A percentile compares a stretch with the other conserved stretches of the same genome.
Evolutionary conservation across 2,329 filamentous ascomycete species (phyloP).

Genomic region (Fusarium cyanostomum): DNA sequence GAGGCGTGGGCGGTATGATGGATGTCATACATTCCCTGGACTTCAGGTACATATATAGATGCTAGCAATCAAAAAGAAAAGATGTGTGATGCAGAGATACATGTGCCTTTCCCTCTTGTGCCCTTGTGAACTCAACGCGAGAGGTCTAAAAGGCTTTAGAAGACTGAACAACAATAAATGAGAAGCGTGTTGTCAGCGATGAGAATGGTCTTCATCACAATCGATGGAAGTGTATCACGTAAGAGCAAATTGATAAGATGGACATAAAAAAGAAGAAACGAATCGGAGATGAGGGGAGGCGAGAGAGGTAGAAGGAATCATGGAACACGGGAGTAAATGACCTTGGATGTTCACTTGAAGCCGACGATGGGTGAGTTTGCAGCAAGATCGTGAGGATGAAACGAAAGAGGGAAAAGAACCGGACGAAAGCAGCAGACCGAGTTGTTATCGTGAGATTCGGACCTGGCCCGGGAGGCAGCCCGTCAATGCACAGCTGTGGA

Average conservation of each 20-base stretch:
- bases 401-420: constrained; percentile 1
- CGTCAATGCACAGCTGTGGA: constrained; percentile 3
- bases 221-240: too few species aligned
- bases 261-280: not conserved
- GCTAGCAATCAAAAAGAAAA: constrained; percentile 29
- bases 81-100: constrained; percentile 11
- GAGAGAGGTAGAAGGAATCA: not conserved
- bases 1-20: constrained; percentile 33
- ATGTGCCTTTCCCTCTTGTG: not conserved
- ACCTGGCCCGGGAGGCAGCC: constrained; percentile 34
- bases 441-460: constrained; percentile 39
- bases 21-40: constrained; percentile 30
- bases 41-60: constrained; percentile 37
- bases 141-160: not conserved
- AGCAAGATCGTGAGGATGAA: constrained; percentile 2
- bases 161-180: not conserved
- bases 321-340: not conserved
- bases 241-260: not conserved
- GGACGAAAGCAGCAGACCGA: constrained; percentile 32
- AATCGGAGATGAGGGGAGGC: not conserved
- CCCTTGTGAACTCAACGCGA: not conserved
- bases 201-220: not conserved
- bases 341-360: constrained; percentile 1
- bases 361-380: constrained; percentile 16
- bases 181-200: not conserved